Base-by-base conservation (phyloP, 805 yeast species). In the Candida montana region DNA sequence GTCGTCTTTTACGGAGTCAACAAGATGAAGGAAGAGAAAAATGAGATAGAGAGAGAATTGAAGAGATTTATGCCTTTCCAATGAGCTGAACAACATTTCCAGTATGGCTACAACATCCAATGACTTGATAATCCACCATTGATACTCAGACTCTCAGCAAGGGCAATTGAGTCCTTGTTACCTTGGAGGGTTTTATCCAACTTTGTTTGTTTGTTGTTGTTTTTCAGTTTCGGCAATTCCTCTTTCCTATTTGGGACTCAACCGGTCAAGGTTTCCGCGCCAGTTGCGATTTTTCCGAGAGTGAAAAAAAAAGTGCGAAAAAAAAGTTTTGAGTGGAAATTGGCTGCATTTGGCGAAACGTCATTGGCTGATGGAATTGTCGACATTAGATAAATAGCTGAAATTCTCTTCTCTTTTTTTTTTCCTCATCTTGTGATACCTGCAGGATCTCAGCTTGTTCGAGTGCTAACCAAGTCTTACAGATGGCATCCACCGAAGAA, bases 401-500 rank as follows among this genome's bases (percentile, higher is more conserved):
- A 13, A 13, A 20, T 7, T 19, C 12, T 12, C 16, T 13, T 7
- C 10, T 32, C 27, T 4, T 23, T 16, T 12, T 2, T 11, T 24
- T 7, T n/a, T n/a, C n/a, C n/a, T n/a, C n/a, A n/a, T n/a, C n/a
- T n/a, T n/a, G n/a, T n/a, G n/a, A n/a, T n/a, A n/a, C n/a, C n/a
- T n/a, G n/a, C n/a, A n/a, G n/a, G n/a, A n/a, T n/a, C n/a, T n/a
- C n/a, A n/a, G n/a, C n/a, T n/a, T n/a, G n/a, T n/a, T n/a, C n/a
- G n/a, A n/a, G n/a, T n/a, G n/a, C n/a, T n/a, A n/a, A n/a, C n/a
- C n/a, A n/a, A n/a, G n/a, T n/a, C 5, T 15, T 24, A 7, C 20
- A 55, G 55, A 56, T 53, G 58, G 44, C 58, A 35, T 50, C 45
- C 47, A 26, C 35, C 28, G 39, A 28, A 19, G 76, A 72, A 64